Evolutionary conservation across 1,284 basidiomycete species (phyloP).

Genomic region (Anthracocystis panici-leucophaei): DNA sequence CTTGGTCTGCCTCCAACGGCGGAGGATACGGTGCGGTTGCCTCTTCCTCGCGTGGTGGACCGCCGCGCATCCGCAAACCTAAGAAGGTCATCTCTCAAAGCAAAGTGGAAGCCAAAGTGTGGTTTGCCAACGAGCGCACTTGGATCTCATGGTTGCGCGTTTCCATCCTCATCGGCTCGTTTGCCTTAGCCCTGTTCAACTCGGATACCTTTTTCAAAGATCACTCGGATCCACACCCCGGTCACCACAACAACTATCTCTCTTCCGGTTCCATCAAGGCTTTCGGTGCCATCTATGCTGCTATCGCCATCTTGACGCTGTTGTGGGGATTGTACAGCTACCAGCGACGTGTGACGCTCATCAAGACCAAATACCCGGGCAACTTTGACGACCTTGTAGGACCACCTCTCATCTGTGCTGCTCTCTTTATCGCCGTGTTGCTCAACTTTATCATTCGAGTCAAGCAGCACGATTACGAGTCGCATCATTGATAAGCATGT

Average conservation of each 20-base stretch:
- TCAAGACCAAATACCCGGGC: constrained; percentile 88
- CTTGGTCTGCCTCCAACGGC: constrained; percentile 12
- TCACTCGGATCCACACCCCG: constrained; percentile 43
- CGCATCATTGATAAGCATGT: constrained; percentile 10
- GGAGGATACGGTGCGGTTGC: constrained; percentile 42
- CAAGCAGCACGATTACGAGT: constrained; percentile 51
- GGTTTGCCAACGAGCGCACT: constrained; percentile 71
- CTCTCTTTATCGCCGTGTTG: constrained; percentile 65
- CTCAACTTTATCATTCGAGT: constrained; percentile 67
- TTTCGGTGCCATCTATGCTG: constrained; percentile 87
- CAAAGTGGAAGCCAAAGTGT: constrained; percentile 69
- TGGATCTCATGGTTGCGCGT: constrained; percentile 93
- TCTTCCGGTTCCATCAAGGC: constrained; percentile 74
- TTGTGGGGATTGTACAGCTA: constrained; percentile 88
- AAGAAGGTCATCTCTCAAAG: constrained; percentile 69
- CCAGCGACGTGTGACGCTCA: constrained; percentile 89
- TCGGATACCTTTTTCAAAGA: constrained; percentile 73
- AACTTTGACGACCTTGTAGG: constrained; percentile 75
- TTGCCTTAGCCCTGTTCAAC: constrained; percentile 89
- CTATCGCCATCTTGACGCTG: constrained; percentile 72
- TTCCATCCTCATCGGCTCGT: constrained; percentile 84
- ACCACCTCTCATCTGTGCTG: constrained; percentile 66
- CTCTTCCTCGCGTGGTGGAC: constrained; percentile 14
- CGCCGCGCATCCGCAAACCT: constrained; percentile 71
- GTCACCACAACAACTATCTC: constrained; percentile 32